phyloP scores from a whole-genome alignment of 2,329 filamentous ascomycete species.

The Calycina herbarum region DNA sequence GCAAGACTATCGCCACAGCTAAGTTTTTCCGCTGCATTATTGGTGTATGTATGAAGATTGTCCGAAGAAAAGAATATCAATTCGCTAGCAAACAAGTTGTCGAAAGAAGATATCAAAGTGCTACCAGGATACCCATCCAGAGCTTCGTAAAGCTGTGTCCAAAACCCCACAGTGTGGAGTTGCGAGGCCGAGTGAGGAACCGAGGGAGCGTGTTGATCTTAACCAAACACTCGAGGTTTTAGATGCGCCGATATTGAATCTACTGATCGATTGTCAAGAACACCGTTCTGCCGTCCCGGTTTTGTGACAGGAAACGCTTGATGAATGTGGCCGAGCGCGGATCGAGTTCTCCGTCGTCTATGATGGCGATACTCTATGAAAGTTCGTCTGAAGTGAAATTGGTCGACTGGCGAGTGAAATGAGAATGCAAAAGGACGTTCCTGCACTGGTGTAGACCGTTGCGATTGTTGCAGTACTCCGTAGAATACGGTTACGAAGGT shows the following conservation, averaged over 20 bases:
- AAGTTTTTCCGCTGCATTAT: constrained; percentile 28
- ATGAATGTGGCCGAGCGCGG: constrained; percentile 26
- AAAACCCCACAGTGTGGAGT: constrained; percentile 17
- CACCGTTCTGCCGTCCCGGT: neutral
- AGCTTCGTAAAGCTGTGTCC: neutral
- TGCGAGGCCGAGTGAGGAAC: constrained; percentile 9
- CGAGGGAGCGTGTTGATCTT: constrained; percentile 21
- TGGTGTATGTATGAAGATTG: constrained; percentile 5
- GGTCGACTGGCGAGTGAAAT: neutral
- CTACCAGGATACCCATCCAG: constrained; percentile 16
- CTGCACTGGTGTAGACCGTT: neutral
- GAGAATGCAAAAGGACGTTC: neutral
- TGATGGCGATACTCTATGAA: neutral
- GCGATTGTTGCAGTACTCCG: neutral
- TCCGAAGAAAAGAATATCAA: neutral
- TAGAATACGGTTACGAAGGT: neutral
- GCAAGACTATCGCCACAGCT: constrained; percentile 16
- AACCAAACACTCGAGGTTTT: constrained; percentile 26
- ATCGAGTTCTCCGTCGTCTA: neutral
- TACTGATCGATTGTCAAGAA: constrained; percentile 11
- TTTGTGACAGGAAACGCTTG: constrained; percentile 28
- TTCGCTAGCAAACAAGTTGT: neutral
- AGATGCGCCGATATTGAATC: constrained; percentile 18
- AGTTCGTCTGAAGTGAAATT: neutral
- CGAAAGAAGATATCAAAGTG: constrained; percentile 7